A percentile compares a stretch with the other conserved stretches of the same genome.
Conservation (phyloP, 768 basidiomycete species). For the Exidia glandulosa region DNA sequence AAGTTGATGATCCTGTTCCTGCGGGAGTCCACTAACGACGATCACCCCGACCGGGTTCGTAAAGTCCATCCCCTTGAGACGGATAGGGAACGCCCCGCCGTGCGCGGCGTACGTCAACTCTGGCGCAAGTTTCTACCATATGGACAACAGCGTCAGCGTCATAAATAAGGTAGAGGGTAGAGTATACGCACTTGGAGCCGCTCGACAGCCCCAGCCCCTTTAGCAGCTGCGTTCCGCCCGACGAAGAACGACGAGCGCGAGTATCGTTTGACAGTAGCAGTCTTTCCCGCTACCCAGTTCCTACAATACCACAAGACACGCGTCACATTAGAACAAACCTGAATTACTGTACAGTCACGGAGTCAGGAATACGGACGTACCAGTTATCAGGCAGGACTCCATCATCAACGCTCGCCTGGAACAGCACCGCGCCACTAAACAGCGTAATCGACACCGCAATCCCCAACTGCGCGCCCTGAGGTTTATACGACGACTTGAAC, state of each 20-base stretch:
- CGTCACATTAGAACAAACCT: neutral
- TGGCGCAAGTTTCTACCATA: neutral
- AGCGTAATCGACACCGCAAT: too few relatives aligned
- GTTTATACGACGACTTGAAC: neutral
- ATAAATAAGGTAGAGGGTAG: too few relatives aligned
- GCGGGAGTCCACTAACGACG: conserved; percentile 23
- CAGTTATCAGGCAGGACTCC: neutral
- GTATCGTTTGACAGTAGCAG: neutral
- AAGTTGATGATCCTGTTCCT: conserved; percentile 21
- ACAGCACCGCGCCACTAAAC: too few relatives aligned
- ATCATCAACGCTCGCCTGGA: neutral
- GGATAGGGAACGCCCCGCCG: conserved; percentile 24
- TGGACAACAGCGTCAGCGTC: too few relatives aligned
- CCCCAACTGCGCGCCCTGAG: neutral
- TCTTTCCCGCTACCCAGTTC: neutral
- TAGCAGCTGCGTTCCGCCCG: neutral
- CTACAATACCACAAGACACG: neutral
- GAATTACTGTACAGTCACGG: neutral
- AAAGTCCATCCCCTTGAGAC: conserved; percentile 23
- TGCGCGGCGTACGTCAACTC: conserved; percentile 16
- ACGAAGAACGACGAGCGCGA: neutral
- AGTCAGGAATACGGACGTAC: neutral
- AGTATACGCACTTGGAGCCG: neutral
- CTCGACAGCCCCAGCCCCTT: neutral
- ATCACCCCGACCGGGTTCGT: conserved; percentile 20